Conservation (phyloP, 2,329 filamentous ascomycete genomes). For the Pseudogymnoascus sp. region DNA sequence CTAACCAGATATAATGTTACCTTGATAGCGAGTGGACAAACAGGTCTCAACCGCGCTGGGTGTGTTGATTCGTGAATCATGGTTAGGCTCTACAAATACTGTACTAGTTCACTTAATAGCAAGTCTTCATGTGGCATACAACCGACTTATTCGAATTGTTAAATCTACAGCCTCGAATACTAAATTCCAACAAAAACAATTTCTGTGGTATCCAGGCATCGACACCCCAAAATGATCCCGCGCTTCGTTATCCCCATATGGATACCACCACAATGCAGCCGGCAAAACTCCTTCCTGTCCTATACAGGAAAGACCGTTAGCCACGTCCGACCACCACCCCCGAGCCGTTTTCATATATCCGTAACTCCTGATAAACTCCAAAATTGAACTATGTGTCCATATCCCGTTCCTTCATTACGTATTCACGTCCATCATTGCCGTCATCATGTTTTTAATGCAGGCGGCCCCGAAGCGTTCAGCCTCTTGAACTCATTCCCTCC, state of each 20-base stretch:
- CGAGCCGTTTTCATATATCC: constrained; percentile 2
- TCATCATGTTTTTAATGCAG: constrained; percentile 17
- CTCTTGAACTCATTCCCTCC: constrained; percentile 15
- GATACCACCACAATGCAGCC: background rate
- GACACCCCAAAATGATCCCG: background rate
- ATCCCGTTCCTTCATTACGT: constrained; percentile 2
- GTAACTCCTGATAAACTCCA: constrained; percentile 5
- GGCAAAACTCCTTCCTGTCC: constrained; percentile 1
- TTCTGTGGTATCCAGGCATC: constrained; percentile 1
- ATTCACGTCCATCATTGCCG: background rate
- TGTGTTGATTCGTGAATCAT: background rate
- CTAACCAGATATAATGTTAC: background rate
- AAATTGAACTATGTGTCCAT: background rate
- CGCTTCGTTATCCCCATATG: background rate
- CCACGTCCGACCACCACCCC: background rate
- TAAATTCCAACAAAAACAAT: background rate
- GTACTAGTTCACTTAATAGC: background rate
- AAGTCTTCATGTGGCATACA: background rate
- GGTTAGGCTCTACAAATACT: background rate
- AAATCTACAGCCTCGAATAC: constrained; percentile 3
- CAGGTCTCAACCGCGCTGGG: background rate
- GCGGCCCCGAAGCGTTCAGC: constrained; percentile 15
- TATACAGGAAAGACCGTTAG: background rate
- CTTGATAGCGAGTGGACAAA: background rate
- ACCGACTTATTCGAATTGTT: background rate